Evolutionary conservation across 495 filamentous ascomycete species (phyloP).

Genomic region (Penicillium antarcticum): DNA sequence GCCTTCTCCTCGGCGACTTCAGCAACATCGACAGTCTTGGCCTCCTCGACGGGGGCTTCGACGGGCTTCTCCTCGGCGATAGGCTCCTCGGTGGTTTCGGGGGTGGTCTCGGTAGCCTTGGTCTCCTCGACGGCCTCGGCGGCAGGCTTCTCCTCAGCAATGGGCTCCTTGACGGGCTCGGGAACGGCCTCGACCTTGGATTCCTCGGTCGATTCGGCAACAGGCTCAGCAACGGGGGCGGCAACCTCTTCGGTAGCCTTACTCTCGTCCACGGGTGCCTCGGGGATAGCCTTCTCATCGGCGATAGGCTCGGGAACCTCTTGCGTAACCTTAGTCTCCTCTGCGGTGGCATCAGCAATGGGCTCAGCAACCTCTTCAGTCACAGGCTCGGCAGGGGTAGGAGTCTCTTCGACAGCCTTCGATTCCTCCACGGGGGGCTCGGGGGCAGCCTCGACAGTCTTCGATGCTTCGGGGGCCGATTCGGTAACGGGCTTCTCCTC

Average conservation of each 20-base stretch:
- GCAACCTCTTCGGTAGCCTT: slow-evolving; percentile 2
- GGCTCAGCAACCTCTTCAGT: slow-evolving; percentile 6
- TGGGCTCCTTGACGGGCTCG: slow-evolving; percentile 5
- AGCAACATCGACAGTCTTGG: background rate
- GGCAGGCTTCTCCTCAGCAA: background rate
- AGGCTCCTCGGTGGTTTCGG: background rate
- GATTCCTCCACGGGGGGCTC: slow-evolving; percentile 2
- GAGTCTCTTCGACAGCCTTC: background rate
- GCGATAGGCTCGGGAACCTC: slow-evolving; percentile 8
- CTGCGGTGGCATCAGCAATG: slow-evolving; percentile 2
- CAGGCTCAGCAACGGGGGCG: slow-evolving; percentile 4
- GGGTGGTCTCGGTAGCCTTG: slow-evolving; percentile 2
- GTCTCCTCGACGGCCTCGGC: slow-evolving; percentile 8
- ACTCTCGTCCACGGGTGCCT: slow-evolving; percentile 14
- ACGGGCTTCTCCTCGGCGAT: slow-evolving; percentile 2
- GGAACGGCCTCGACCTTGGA: background rate
- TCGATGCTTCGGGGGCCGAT: too few species aligned
- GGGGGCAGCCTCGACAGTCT: slow-evolving; percentile 5
- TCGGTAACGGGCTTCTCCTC: slow-evolving; percentile 4
- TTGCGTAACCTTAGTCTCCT: slow-evolving; percentile 14
- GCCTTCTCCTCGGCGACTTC: background rate
- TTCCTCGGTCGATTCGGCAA: background rate
- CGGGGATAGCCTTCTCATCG: too few species aligned
- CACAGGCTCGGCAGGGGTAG: background rate
- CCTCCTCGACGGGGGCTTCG: slow-evolving; percentile 6